Percentiles rank a stretch among this genome's conserved stretches.
phyloP scores from a whole-genome alignment of 306 rosid genomes.

The Sicyos baderoa region DNA sequence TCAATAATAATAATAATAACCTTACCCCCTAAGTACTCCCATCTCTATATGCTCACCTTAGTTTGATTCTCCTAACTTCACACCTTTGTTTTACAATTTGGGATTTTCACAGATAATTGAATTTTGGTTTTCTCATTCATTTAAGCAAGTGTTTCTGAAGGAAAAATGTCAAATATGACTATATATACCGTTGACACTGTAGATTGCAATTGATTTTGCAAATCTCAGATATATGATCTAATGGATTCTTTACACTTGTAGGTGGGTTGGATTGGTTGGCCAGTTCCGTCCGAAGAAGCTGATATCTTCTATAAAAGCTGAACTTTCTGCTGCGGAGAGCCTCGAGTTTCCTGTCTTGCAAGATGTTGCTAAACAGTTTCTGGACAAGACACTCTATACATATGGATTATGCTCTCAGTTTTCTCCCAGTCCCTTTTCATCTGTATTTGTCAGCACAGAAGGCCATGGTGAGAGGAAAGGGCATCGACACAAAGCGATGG shows the following conservation, averaged over 20 bases:
- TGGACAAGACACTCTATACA: constrained; percentile 64
- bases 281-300: constrained; percentile 81
- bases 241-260: constrained; percentile 24
- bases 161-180: neutral
- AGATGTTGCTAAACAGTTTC: constrained; percentile 58
- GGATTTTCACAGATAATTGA: neutral
- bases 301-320: constrained; percentile 50
- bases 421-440: constrained; percentile 40
- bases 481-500: constrained; percentile 47
- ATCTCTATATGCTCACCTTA: neutral
- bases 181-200: neutral
- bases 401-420: constrained; percentile 56
- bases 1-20: too few relatives aligned
- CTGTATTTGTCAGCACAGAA: constrained; percentile 48
- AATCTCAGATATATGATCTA: constrained; percentile 19
- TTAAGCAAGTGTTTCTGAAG: neutral
- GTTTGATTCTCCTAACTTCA: neutral
- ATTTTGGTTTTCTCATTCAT: neutral
- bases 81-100: too few relatives aligned
- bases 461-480: constrained; percentile 65
- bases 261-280: constrained; percentile 81
- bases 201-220: constrained; percentile 5
- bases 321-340: constrained; percentile 37
- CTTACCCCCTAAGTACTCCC: neutral
- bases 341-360: constrained; percentile 47